Conservation (phyloP, 225 moss, liverwort and hornwort genomes). For the Thuidium tamariscinum region DNA sequence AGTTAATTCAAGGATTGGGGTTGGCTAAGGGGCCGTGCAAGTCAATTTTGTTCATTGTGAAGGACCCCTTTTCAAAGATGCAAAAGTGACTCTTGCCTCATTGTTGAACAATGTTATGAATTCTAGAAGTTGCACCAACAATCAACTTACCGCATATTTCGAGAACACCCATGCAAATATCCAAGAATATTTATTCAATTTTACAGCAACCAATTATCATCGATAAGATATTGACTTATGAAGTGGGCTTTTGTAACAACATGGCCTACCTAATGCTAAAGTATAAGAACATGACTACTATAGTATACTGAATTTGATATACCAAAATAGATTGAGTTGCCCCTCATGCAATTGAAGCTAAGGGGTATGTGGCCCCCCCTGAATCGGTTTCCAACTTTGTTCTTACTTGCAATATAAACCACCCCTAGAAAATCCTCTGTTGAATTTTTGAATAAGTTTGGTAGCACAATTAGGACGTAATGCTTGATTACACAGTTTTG, state of each 20-base stretch:
- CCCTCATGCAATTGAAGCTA: too few relatives aligned
- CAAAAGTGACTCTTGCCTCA: neutral
- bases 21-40: rapidly evolving
- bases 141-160: rapidly evolving
- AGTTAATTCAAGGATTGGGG: neutral
- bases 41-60: neutral
- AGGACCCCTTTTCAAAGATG: rapidly evolving
- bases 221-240: rapidly evolving
- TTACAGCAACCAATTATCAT: neutral
- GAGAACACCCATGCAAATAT: rapidly evolving
- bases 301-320: too few relatives aligned
- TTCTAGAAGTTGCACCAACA: rapidly evolving
- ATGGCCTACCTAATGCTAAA: rapidly evolving
- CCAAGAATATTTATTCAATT: neutral
- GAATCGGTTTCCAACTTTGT: too few relatives aligned
- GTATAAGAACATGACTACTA: neutral
- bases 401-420: too few relatives aligned
- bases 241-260: rapidly evolving
- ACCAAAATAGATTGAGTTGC: too few relatives aligned
- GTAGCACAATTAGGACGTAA: too few relatives aligned
- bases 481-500: too few relatives aligned
- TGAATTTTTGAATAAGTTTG: too few relatives aligned
- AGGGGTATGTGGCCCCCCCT: too few relatives aligned
- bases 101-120: neutral
- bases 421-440: too few relatives aligned